A percentile compares a stretch with the other conserved stretches of the same genome.
These are phyloP conservation scores for Saccharomycopsis sp. DNA, from an alignment of 805 yeast species.

Conservation along the genomic window DNA sequence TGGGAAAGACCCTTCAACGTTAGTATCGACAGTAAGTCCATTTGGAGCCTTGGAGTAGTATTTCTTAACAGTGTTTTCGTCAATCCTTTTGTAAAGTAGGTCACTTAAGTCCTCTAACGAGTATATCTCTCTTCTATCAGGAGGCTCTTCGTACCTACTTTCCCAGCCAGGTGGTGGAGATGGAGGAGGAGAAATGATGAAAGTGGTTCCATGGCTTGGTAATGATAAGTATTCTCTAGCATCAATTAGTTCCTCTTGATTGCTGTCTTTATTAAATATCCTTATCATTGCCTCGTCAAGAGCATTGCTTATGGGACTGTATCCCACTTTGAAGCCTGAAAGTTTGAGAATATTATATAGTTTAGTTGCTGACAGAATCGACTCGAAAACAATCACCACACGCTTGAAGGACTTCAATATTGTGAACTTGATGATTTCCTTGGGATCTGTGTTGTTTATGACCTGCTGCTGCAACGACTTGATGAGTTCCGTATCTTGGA, in stretches of 20 bases:
- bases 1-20: background rate
- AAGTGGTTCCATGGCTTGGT: constrained; percentile 20
- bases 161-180: constrained; percentile 22
- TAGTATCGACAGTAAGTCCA: background rate
- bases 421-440: constrained; percentile 26
- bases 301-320: constrained; percentile 13
- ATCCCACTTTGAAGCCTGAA: constrained; percentile 19
- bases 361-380: constrained; percentile 4
- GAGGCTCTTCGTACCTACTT: constrained; percentile 15
- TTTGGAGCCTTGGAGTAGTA: background rate
- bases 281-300: constrained; percentile 19
- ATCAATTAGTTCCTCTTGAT: constrained; percentile 8
- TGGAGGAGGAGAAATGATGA: constrained; percentile 22
- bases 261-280: constrained; percentile 12
- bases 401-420: constrained; percentile 26
- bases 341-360: constrained; percentile 14
- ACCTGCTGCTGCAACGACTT: constrained; percentile 25
- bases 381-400: constrained; percentile 25
- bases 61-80: constrained; percentile 2
- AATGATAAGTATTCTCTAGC: constrained; percentile 18
- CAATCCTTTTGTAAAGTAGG: constrained; percentile 17
- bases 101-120: constrained; percentile 19
- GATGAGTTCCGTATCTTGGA: constrained; percentile 23
- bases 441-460: constrained; percentile 18
- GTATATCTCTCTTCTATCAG: constrained; percentile 17